Conservation (phyloP, 495 filamentous ascomycete species). For the Chaetomium fimeti region DNA sequence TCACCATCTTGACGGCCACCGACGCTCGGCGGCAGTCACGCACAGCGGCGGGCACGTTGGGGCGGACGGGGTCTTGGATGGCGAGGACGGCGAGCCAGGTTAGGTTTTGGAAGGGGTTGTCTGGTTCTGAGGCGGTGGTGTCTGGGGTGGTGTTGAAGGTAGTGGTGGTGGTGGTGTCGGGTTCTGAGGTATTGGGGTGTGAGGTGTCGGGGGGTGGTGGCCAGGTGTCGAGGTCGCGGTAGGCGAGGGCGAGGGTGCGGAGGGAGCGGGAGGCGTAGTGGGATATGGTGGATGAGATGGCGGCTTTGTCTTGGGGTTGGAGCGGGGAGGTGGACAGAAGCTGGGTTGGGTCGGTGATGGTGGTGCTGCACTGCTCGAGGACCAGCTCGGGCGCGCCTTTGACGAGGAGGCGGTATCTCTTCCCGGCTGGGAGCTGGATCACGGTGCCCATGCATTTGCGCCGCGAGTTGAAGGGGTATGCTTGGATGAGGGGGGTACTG, state of each 20-base stretch:
- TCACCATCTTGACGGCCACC: conserved; percentile 81
- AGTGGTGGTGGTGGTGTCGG: no score
- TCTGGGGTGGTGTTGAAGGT: no score
- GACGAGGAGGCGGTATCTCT: conserved; percentile 63
- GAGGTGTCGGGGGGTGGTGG: no score
- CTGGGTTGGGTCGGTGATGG: conserved; percentile 61
- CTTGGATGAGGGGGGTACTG: conserved; percentile 62
- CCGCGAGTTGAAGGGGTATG: conserved; percentile 75
- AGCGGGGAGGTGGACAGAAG: conserved; percentile 58
- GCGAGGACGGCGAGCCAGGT: not conserved
- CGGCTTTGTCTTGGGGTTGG: conserved; percentile 43
- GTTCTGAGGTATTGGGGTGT: no score
- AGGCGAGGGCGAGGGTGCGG: conserved; percentile 76
- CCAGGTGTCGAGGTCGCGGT: conserved; percentile 83
- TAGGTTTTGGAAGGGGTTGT: no score
- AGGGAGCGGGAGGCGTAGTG: conserved; percentile 74
- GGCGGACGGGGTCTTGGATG: conserved; percentile 6
- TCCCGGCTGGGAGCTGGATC: conserved; percentile 52
- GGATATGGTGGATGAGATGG: conserved; percentile 61
- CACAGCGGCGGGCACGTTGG: conserved; percentile 23
- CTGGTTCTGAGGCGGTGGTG: no score
- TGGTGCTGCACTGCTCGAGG: conserved; percentile 61
- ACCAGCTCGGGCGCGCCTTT: conserved; percentile 83
- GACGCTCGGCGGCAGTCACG: conserved; percentile 28
- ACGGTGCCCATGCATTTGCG: conserved; percentile 81